Base-by-base conservation (phyloP, 140 eudicot genomes). In the Artemisia princeps region DNA sequence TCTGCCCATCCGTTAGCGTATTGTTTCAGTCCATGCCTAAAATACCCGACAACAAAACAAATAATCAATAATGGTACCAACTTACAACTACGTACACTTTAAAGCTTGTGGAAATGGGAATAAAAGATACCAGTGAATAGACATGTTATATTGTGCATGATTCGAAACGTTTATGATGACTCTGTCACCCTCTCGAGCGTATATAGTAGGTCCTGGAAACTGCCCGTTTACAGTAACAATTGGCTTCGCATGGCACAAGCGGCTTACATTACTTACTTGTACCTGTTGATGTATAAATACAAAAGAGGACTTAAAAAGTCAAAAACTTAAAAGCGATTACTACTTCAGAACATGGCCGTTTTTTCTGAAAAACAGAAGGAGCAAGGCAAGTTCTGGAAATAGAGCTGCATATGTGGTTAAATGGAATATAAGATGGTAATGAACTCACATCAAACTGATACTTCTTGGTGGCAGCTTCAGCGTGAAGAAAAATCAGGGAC, bases 11-110 rank as follows among this genome's bases (percentile, higher is more conserved):
- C 90, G 22, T 88, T 88, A 0, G 90, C 80, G 13, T 76, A 85
- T 55, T 88, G 96, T 50, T 85, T 85, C 74, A 88, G 26, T 56
- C 94, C 96, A 44, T 88, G 94, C 96, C 96, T 88, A 71, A 9
- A 53, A 33, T 49, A n/a, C 30, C 45, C 19, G 8, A 22, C 26
- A 55, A 30, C 3, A 61, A 11, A 37, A 2, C 16, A 16, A 7
- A 50, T 4, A 17, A 13, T 33, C 14, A 4, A 37, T 1, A 37
- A 3, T 61, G 46, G 17, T 24, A 59, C 12, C 30, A 10, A 55
- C 3, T 19, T 33, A 3, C 17, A 17, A 33, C 26, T 10, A 61
- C 4, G 12, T 15, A 54, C 22, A 8, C 13, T 26, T 19, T 26
- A 33, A 5, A 64, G n/a, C 24, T 65, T 3, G 59, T 52, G 46